Base-by-base conservation (phyloP, 306 rosid species). In the Quercus gilva region DNA sequence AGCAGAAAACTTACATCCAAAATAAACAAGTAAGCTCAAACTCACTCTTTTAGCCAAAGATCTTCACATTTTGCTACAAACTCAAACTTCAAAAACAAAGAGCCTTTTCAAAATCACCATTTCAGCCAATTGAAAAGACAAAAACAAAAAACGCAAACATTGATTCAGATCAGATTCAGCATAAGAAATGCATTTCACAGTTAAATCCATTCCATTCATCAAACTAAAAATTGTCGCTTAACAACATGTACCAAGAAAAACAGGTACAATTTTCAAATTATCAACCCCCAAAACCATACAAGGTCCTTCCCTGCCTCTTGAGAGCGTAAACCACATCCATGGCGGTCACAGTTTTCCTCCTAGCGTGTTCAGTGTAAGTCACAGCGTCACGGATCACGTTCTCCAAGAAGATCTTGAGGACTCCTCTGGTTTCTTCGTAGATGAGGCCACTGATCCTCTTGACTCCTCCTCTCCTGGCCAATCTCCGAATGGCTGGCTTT, bases 251-350 rank as follows among this genome's bases (percentile, higher is more conserved):
- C 17, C 37, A 11, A 61, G 15, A 12, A 13, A 57, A 57, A 4
- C 65, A 9, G 26, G 13, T 23, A 4, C 29, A 59, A 8, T 11
- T 59, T 13, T 4, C 15, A 28, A 5, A 7, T 5, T 1, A 20
- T 74, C 29, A 83, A 19, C 86, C 86, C n/a, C 86, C 86, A 61
- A 83, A 75, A 0, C 84, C 86, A 5, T 79, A 84, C 5, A 84
- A 33, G 21, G 84, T 79, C 61, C 84, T 71, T 11, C 86, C 86
- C 57, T 84, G 81, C 75, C 86, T 79, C 77, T 83, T 78, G 55
- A 83, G 80, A 0, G 86, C 83, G 1, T 83, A 83, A 11, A 83
- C 83, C 10, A 83, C 86, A 18, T 83, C 86, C 86, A 83, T 83
- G 74, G 86, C 86, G 2, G 83, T 83, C 55, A 83, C 82, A 1